Evolutionary conservation across 768 basidiomycete species (phyloP), one percentile per base, ranked within the genome.

Genomic region (Mycena belliarum): DNA sequence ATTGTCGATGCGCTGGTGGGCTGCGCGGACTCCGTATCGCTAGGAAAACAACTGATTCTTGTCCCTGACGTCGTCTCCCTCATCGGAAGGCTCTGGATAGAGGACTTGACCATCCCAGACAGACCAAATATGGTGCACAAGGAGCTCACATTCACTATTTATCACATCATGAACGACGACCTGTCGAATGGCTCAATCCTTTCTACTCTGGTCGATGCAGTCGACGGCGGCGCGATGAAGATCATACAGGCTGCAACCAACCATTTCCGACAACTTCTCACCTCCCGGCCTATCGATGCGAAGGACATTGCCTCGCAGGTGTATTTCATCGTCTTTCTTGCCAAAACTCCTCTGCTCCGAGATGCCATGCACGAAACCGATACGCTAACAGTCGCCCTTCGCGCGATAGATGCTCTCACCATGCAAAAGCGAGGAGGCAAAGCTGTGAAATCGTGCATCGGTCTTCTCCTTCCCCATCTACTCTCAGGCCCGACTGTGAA

Each of bases 71-170:
- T 59, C 35, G 41, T 59, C 14, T 24, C 58, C 14, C 52, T 59
- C n/a, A 59, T 54, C 11, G 58, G 32, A 20, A 59, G 48, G 35
- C 52, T 59, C 24, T 59, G 58, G 58, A 32, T 49, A 11, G 58
- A 59, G 42, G 33, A 59, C 29, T 15, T 59, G n/a, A 33, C 47
- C 28, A 59, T 59, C 29, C 32, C 29, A 15, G 58, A 52, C 15
- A 42, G 41, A 44, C 33, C 47, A 25, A 42, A 54, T 35, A 49
- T 59, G 52, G 52, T 59, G n/a, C 58, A 54, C 52, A 49, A 38
- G 10, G 58, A 59, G 28, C 48, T 59, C 24, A 59, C 58, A 5
- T 59, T 59, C 18, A n/a, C 35, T 1, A 54, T 59, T 32, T 59
- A 44, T 49, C 52, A 59, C 26, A 29, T 54, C 32, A 37, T 59